Base-by-base conservation (phyloP, 805 yeast genomes). In the Candida namnaoensis region DNA sequence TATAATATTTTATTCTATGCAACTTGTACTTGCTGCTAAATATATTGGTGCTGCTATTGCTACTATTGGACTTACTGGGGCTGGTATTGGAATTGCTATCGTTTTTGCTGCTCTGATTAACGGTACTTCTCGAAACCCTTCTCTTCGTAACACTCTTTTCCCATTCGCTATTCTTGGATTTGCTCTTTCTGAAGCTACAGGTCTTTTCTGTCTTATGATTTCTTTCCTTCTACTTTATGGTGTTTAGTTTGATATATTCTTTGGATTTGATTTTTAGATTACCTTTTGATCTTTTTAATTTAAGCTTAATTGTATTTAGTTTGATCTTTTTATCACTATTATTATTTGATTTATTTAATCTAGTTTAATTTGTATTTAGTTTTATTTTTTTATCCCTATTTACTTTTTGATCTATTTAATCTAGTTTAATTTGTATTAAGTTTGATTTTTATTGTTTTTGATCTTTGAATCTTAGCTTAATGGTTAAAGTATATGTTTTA, bases 381-480 rank as follows among this genome's bases (percentile, higher is more conserved):
- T n/a, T n/a, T n/a, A n/a, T n/a, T n/a, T n/a, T n/a, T n/a, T n/a
- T n/a, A n/a, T n/a, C n/a, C n/a, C n/a, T n/a, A n/a, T n/a, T n/a
- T n/a, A n/a, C n/a, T n/a, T n/a, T n/a, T n/a, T n/a, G n/a, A n/a
- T n/a, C n/a, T n/a, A n/a, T n/a, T n/a, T n/a, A n/a, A n/a, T n/a
- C n/a, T n/a, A n/a, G n/a, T n/a, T n/a, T n/a, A n/a, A n/a, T n/a
- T n/a, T n/a, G n/a, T n/a, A n/a, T n/a, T n/a, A n/a, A n/a, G n/a
- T n/a, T n/a, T n/a, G n/a, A n/a, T n/a, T n/a, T n/a, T n/a, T n/a
- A n/a, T n/a, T n/a, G n/a, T n/a, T n/a, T n/a, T n/a, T n/a, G n/a
- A n/a, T n/a, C n/a, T n/a, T n/a, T n/a, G 35, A 37, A 43, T 34
- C 34, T 37, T 43, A 27, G 41, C 46, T 42, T 45, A 45, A 43